Percentiles rank a stretch among this genome's conserved stretches.
Conservation (phyloP, 495 filamentous ascomycete genomes). For the Aspergillus asperescens region DNA sequence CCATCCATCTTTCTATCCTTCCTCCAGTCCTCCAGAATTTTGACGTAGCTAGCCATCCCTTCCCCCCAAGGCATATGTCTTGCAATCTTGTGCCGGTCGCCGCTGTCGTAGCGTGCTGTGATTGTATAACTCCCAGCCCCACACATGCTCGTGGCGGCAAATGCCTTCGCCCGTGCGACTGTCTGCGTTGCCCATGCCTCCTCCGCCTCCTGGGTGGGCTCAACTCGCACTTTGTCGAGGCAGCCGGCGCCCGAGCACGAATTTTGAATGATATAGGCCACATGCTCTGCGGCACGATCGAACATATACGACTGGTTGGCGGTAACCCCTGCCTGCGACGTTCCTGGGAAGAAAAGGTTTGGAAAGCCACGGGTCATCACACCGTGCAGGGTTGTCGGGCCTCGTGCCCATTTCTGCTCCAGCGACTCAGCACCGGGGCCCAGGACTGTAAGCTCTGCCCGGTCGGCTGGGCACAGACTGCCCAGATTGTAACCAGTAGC, state of each 20-base stretch:
- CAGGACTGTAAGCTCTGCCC: background rate
- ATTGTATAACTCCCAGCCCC: conserved; percentile 52
- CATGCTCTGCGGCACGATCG: conserved; percentile 33
- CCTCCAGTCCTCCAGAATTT: background rate
- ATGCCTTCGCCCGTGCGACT: conserved; percentile 31
- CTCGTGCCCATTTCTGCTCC: conserved; percentile 35
- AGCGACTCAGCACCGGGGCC: conserved; percentile 31
- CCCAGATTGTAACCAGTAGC: conserved; percentile 23
- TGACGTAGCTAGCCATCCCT: conserved; percentile 16
- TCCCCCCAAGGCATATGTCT: conserved; percentile 14
- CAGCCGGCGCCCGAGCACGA: too few species aligned
- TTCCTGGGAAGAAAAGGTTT: conserved; percentile 47
- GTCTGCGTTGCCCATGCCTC: conserved; percentile 45
- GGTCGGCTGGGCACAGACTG: background rate
- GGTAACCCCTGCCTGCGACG: conserved; percentile 32
- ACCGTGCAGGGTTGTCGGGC: conserved; percentile 18
- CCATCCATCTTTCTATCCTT: too few species aligned
- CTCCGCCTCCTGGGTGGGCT: conserved; percentile 38
- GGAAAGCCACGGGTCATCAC: conserved; percentile 42
- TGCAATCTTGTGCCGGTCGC: background rate
- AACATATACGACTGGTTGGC: conserved; percentile 40
- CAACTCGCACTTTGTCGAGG: conserved; percentile 28
- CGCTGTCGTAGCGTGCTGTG: conserved; percentile 22
- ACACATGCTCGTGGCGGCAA: conserved; percentile 41
- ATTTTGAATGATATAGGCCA: conserved; percentile 47